phyloP scores from a whole-genome alignment of 2,329 filamentous ascomycete species.

The Rhinocladiella mackenziei region DNA sequence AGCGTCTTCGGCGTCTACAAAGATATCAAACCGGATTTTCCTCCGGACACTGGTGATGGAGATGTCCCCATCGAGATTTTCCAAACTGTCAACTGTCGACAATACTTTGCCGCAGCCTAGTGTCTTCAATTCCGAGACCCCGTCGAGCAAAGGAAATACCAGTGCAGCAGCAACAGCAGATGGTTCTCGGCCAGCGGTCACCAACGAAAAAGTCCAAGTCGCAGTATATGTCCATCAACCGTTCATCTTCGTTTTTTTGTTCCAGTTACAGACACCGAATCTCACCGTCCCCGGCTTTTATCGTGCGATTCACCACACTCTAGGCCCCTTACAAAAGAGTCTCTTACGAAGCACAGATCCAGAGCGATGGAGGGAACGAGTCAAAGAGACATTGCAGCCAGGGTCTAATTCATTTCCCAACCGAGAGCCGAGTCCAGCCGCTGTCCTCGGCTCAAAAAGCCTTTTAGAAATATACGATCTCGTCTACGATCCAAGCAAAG shows the following conservation, averaged over 20 bases:
- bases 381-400: slow-evolving; percentile 25
- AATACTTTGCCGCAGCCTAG: background rate
- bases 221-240: slow-evolving; percentile 40
- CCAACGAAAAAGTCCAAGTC: slow-evolving; percentile 26
- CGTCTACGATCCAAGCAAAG: slow-evolving; percentile 55
- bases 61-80: slow-evolving; percentile 23
- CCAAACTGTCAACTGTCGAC: slow-evolving; percentile 1
- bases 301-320: slow-evolving; percentile 46
- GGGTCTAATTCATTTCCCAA: background rate
- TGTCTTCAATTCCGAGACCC: background rate
- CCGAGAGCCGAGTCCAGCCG: background rate
- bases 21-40: slow-evolving; percentile 31
- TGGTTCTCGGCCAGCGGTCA: slow-evolving; percentile 17
- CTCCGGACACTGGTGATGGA: slow-evolving; percentile 38
- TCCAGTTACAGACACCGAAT: slow-evolving; percentile 41
- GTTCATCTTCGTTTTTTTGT: slow-evolving; percentile 51
- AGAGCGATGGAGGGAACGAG: slow-evolving; percentile 38
- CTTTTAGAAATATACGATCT: slow-evolving; percentile 51
- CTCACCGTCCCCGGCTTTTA: slow-evolving; percentile 45
- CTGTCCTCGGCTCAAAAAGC: slow-evolving; percentile 2
- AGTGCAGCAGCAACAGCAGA: slow-evolving; percentile 26
- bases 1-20: slow-evolving; percentile 5
- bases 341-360: slow-evolving; percentile 46
- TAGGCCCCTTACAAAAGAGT: slow-evolving; percentile 46
- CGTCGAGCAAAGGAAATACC: slow-evolving; percentile 16